A percentile compares a stretch with the other conserved stretches of the same genome.
Conservation (phyloP, 2,329 filamentous ascomycete genomes). For the Didymella pomorum region DNA sequence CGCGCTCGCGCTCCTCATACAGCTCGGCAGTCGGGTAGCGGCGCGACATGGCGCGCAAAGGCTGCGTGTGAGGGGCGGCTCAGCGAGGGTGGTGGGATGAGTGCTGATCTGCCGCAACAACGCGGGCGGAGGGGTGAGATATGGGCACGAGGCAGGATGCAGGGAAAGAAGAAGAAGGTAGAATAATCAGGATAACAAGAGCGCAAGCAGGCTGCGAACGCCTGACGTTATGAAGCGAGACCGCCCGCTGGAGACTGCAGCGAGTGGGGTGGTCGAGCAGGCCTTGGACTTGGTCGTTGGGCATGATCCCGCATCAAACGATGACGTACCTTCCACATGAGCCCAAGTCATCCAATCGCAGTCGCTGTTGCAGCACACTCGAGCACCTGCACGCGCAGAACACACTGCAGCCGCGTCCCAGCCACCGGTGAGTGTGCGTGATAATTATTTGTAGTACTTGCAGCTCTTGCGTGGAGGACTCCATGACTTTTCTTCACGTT, state of each 20-base stretch:
- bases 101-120: slow-evolving; percentile 24
- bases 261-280: slow-evolving; percentile 4
- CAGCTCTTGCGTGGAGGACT: background rate
- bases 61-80: slow-evolving; percentile 26
- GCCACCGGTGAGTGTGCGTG: background rate
- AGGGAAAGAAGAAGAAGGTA: background rate
- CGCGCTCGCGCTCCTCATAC: slow-evolving; percentile 60
- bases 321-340: slow-evolving; percentile 13
- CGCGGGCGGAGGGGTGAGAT: slow-evolving; percentile 11
- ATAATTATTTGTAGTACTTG: background rate
- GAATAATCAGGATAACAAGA: slow-evolving; percentile 9
- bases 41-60: slow-evolving; percentile 52
- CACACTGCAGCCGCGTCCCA: slow-evolving; percentile 6
- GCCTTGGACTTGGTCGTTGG: slow-evolving; percentile 9
- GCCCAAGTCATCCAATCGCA: slow-evolving; percentile 2
- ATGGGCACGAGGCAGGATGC: slow-evolving; percentile 9
- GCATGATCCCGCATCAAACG: slow-evolving; percentile 4
- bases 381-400: slow-evolving; percentile 9
- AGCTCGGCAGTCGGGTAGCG: slow-evolving; percentile 57
- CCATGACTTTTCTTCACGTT: background rate
- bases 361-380: slow-evolving; percentile 1
- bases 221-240: slow-evolving; percentile 38
- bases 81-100: slow-evolving; percentile 11
- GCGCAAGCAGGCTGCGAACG: slow-evolving; percentile 21
- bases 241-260: slow-evolving; percentile 30